Evolutionary conservation across 495 filamentous ascomycete species (phyloP), one percentile per base, ranked within the genome.

Genomic region (Penicillium fimorum): DNA sequence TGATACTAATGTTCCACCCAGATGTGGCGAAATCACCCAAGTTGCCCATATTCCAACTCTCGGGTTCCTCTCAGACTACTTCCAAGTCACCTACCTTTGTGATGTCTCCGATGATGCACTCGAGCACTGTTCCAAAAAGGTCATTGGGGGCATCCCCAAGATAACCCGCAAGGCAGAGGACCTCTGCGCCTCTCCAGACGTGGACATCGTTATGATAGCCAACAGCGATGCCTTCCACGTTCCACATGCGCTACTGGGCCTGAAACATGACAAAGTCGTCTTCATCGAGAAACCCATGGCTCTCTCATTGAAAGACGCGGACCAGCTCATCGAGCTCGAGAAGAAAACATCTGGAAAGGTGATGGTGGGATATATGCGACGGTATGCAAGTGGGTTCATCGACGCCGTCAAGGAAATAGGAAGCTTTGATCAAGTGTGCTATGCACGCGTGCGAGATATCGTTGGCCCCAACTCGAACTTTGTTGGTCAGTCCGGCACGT

Each of bases 281-380:
- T 66, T 81, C 12, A 55, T 79, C 20, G 78, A 80, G 57, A 81
- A 81, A 62, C 78, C 78, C 9, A 52, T 78, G 47, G 62, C 78
- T 22, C 55, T 73, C 27, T 61, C 45, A 12, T 33, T 58, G 7
- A 53, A 50, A 1, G 70, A 66, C 20, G 65, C 66, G 10, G 40
- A 74, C 10, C n/a, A 22, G 3, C 60, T 79, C 29, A 58, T 68
- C 12, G 65, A 62, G 20, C 73, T 70, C 4, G 74, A 77, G 47
- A 62, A 67, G 25, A 40, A 55, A 11, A 57, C 69, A 5, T 56
- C 55, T 1, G 70, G 56, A 9, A 67, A 53, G 24, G 64, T 80
- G 10, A 73, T 81, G 54, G 74, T 81, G 2, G 79, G 77, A 0
- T 75, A 74, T 47, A 79, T 79, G 76, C 58, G 77, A 6, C 65